A percentile compares a stretch with the other conserved stretches of the same genome.
phyloP scores from a whole-genome alignment of 352 stramenopile genomes.

The Globisporangium polare region DNA sequence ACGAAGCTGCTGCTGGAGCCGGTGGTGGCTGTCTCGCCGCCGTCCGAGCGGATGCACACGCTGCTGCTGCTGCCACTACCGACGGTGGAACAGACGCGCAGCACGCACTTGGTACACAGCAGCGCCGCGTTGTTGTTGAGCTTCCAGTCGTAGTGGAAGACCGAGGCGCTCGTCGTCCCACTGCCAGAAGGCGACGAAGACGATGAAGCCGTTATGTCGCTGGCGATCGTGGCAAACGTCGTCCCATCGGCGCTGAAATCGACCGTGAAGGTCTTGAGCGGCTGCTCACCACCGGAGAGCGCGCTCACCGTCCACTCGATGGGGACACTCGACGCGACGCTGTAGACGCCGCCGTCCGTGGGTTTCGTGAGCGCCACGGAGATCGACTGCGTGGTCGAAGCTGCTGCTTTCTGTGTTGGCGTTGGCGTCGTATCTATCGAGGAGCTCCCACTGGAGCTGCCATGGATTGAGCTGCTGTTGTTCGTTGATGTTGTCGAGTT shows the following conservation, averaged over 20 bases:
- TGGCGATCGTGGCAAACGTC: conserved; percentile 29
- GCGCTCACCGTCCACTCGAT: conserved; percentile 38
- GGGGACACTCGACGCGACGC: conserved; percentile 31
- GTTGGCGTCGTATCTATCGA: background rate
- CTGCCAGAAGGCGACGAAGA: conserved; percentile 3
- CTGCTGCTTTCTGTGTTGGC: background rate
- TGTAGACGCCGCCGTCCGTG: conserved; percentile 37
- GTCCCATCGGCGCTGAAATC: conserved; percentile 41
- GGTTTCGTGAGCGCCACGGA: conserved; percentile 38
- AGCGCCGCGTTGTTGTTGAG: conserved; percentile 33
- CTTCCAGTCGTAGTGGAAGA: conserved; percentile 47
- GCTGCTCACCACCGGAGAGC: conserved; percentile 20
- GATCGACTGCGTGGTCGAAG: conserved; percentile 6
- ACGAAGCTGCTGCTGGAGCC: background rate
- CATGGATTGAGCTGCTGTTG: background rate
- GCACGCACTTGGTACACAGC: conserved; percentile 40
- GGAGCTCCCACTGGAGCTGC: background rate
- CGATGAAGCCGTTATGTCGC: conserved; percentile 12
- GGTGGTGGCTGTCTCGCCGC: conserved; percentile 13
- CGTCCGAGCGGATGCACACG: conserved; percentile 53
- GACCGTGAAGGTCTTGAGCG: conserved; percentile 27
- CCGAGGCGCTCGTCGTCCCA: background rate
- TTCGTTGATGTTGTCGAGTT: background rate
- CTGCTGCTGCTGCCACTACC: conserved; percentile 13
- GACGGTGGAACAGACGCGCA: conserved; percentile 33